A percentile compares a stretch with the other conserved stretches of the same genome.
These are phyloP conservation scores for Colletotrichum aenigma DNA, from an alignment of 2,329 filamentous ascomycete species.

Conservation along the genomic window DNA sequence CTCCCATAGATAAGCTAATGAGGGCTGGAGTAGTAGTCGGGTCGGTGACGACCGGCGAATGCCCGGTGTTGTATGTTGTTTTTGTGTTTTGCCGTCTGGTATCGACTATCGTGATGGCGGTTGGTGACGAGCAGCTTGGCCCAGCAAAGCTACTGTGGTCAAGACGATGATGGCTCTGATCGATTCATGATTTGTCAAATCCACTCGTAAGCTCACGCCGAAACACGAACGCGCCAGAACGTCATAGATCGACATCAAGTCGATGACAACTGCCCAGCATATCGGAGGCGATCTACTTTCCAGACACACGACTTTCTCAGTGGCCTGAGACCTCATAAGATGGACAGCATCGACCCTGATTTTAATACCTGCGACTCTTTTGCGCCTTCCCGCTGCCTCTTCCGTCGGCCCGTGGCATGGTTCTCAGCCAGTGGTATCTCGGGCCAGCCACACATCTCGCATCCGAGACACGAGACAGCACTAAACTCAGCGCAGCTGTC, in stretches of 20 bases:
- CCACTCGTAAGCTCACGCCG: fast-evolving
- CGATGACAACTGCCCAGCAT: neutral
- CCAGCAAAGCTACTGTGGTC: neutral
- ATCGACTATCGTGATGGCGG: neutral
- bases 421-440: neutral
- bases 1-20: neutral
- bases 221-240: neutral
- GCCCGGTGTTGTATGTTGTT: neutral
- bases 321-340: neutral
- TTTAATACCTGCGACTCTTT: neutral
- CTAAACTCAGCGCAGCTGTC: neutral
- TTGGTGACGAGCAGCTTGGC: neutral
- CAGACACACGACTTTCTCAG: neutral
- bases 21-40: neutral
- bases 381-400: neutral
- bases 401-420: neutral
- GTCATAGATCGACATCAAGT: neutral
- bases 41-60: neutral
- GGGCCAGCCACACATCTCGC: neutral
- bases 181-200: neutral
- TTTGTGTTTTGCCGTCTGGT: neutral
- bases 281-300: neutral
- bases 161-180: neutral
- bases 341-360: neutral
- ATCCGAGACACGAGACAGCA: neutral